phyloP scores from a whole-genome alignment of 2,329 filamentous ascomycete species.

The Colletotrichum neosansevieriae region DNA sequence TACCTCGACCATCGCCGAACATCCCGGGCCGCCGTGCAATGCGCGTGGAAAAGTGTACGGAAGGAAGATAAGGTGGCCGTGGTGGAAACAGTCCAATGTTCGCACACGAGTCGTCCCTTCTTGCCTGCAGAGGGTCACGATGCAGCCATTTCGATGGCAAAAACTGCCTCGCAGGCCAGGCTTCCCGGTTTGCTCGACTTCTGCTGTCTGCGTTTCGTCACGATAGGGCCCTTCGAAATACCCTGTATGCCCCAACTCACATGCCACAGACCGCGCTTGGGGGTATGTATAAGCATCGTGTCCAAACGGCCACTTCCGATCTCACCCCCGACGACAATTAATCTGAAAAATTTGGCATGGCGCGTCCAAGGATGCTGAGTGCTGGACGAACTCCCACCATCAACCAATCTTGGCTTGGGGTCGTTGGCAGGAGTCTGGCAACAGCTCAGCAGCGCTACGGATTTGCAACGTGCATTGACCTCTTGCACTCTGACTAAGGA shows the following conservation, averaged over 20 bases:
- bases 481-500: slow-evolving; percentile 16
- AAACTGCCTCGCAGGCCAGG: neutral
- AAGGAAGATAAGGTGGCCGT: neutral
- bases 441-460: neutral
- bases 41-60: slow-evolving; percentile 20
- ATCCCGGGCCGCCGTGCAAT: slow-evolving; percentile 13
- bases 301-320: slow-evolving; percentile 12
- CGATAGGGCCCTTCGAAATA: slow-evolving; percentile 16
- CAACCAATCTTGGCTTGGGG: slow-evolving; percentile 8
- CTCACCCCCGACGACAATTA: slow-evolving; percentile 9
- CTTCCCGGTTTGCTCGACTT: neutral
- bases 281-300: neutral
- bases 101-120: neutral
- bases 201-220: neutral
- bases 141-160: slow-evolving; percentile 8
- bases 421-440: slow-evolving; percentile 4
- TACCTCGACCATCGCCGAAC: slow-evolving; percentile 13
- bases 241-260: neutral
- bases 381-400: slow-evolving; percentile 2
- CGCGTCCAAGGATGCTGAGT: neutral
- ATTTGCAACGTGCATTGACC: slow-evolving; percentile 1
- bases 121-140: slow-evolving; percentile 8
- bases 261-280: neutral
- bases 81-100: slow-evolving; percentile 10
- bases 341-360: slow-evolving; percentile 3